Base-by-base conservation (phyloP, 2,329 filamentous ascomycete genomes). In the Talaromyces sp. region DNA sequence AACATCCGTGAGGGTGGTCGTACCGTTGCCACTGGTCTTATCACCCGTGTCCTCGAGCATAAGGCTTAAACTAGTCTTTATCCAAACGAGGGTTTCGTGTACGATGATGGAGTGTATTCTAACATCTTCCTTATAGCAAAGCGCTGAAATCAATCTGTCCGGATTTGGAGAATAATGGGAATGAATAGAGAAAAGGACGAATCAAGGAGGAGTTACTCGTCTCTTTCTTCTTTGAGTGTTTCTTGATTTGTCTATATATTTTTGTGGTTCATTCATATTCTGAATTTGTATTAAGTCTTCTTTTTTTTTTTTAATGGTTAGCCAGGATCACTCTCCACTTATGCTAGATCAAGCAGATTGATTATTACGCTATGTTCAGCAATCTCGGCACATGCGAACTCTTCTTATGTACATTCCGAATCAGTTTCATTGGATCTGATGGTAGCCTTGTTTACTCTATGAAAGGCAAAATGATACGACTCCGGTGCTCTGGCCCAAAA, bases 1-100 rank as follows among this genome's bases (percentile, higher is more conserved):
- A 99, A 98, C 84, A 88, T 99, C 76, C 91, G 95, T 80, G 95
- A 99, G 84, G 95, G 95, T 82, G 93, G 93, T 72, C 87, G 91
- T 71, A 95, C 91, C 65, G 90, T 95, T 63, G 91, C 90, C 70
- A 95, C 91, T 71, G 91, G 91, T 78, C 82, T 95, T 70, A 84
- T 92, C 71, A 95, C 91, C 68, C 87, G 88, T 72, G 88, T 95
- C 73, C 65, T 85, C 58, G 79, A 79, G 66, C 21, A 54, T 18
- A 60, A 63, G 62, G 57, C 58, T 44, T 62, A 50, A 62, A 14
- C 18, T n/a, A 31, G 18, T 12, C 46, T 5, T 21, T 6, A 21
- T 9, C 25, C 12, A 8, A 23, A 31, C 14, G 35, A 57, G 35
- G 25, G 21, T 42, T 16, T 21, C 9, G 31, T 57, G 52, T 55